These are phyloP conservation scores for Amauroascus verrucosus DNA, from an alignment of 2,329 filamentous ascomycete species.

Conservation along the genomic window DNA sequence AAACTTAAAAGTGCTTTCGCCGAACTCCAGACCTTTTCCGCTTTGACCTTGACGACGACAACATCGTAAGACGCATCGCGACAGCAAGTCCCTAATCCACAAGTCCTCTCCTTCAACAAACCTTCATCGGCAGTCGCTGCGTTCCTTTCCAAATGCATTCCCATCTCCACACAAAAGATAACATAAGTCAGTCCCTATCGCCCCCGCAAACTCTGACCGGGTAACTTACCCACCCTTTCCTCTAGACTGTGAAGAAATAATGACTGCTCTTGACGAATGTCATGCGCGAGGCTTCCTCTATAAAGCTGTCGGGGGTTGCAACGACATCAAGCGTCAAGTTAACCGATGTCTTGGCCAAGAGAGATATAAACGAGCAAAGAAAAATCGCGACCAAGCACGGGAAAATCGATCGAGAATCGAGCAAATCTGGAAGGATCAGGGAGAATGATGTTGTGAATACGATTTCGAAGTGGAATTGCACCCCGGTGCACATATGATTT, in stretches of 20 bases:
- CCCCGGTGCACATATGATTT: neutral
- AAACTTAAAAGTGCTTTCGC: neutral
- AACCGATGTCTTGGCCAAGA: constrained; percentile 76
- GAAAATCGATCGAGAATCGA: constrained; percentile 64
- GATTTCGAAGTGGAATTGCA: neutral
- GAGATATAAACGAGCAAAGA: constrained; percentile 63
- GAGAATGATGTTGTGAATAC: neutral
- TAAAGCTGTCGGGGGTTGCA: constrained; percentile 87
- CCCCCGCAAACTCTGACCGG: constrained; percentile 1
- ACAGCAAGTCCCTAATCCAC: neutral
- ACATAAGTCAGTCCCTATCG: constrained; percentile 53
- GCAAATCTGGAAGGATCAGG: constrained; percentile 60
- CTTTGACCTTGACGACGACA: neutral
- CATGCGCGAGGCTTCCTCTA: constrained; percentile 85
- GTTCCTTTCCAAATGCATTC: constrained; percentile 70
- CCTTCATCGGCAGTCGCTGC: neutral
- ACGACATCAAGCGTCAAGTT: constrained; percentile 70
- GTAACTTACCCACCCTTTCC: neutral
- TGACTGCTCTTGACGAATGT: constrained; percentile 89
- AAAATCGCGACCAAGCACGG: constrained; percentile 62
- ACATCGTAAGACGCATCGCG: neutral
- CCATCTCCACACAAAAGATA: constrained; percentile 87
- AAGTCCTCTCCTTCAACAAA: neutral
- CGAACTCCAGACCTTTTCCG: neutral
- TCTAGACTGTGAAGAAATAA: constrained; percentile 85